Conservation (phyloP, 148 eudicot genomes). For the Drosera capensis region DNA sequence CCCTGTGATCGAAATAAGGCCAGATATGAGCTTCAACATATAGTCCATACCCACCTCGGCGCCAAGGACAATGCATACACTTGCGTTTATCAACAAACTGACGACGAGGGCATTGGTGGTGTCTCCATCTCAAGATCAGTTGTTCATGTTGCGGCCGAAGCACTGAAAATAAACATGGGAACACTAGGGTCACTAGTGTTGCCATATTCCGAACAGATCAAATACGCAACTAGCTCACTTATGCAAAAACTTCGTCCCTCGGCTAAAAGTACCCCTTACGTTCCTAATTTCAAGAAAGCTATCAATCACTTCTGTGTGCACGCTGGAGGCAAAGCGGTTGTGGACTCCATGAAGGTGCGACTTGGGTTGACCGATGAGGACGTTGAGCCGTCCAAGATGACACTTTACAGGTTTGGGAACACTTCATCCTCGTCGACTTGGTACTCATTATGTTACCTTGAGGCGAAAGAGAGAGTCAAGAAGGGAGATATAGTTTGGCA, state of each 20-base stretch:
- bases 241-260: constrained; percentile 11
- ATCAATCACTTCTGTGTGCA: constrained; percentile 34
- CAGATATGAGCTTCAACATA: constrained; percentile 27
- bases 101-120: constrained; percentile 19
- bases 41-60: constrained; percentile 32
- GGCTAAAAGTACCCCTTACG: constrained; percentile 10
- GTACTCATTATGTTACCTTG: constrained; percentile 30
- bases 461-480: constrained; percentile 28
- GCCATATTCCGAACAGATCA: constrained; percentile 32
- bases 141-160: constrained; percentile 38
- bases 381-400: constrained; percentile 33
- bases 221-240: constrained; percentile 6
- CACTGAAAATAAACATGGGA: constrained; percentile 24
- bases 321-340: constrained; percentile 36
- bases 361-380: constrained; percentile 16
- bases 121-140: constrained; percentile 21
- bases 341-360: constrained; percentile 16
- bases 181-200: constrained; percentile 23
- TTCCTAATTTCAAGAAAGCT: constrained; percentile 26
- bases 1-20: constrained; percentile 11
- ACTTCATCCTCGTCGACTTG: constrained; percentile 40
- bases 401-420: constrained; percentile 26
- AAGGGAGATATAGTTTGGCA: constrained; percentile 30
- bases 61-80: constrained; percentile 26
- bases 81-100: constrained; percentile 23